phyloP scores from a whole-genome alignment of 495 filamentous ascomycete genomes.

The Sphaerosporella brunnea region DNA sequence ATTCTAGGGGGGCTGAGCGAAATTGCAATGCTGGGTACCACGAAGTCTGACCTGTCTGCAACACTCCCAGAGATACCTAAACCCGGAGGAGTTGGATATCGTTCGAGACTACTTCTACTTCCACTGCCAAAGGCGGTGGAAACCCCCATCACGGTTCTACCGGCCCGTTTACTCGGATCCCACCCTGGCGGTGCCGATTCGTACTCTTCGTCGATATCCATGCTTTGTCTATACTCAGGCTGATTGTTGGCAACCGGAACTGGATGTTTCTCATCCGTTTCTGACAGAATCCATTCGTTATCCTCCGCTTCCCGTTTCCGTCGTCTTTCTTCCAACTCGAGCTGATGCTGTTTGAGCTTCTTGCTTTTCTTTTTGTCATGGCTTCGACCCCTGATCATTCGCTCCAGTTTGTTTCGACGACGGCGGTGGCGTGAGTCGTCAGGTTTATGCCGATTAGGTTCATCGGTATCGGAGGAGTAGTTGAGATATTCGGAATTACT shows the following conservation, averaged over 20 bases:
- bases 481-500: constrained; percentile 1
- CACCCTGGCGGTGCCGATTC: constrained; percentile 11
- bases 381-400: constrained; percentile 17
- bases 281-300: constrained; percentile 17
- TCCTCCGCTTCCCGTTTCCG: constrained; percentile 20
- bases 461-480: background rate
- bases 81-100: constrained; percentile 1
- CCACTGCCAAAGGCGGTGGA: constrained; percentile 11
- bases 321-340: constrained; percentile 16
- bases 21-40: constrained; percentile 25
- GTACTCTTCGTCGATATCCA: constrained; percentile 14
- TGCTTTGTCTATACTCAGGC: constrained; percentile 3
- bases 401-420: constrained; percentile 18
- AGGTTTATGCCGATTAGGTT: background rate
- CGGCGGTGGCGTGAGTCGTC: constrained; percentile 17
- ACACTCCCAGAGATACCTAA: background rate
- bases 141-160: constrained; percentile 7
- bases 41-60: constrained; percentile 14
- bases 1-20: constrained; percentile 19
- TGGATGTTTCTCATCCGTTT: background rate
- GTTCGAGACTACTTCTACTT: constrained; percentile 16
- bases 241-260: constrained; percentile 1
- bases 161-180: background rate
- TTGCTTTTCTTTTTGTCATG: constrained; percentile 14
- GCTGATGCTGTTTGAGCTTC: constrained; percentile 14